Percentiles rank a stretch among this genome's conserved stretches.
phyloP scores from a whole-genome alignment of 1,139 yeast genomes.

The Arxiozyma telluris region DNA sequence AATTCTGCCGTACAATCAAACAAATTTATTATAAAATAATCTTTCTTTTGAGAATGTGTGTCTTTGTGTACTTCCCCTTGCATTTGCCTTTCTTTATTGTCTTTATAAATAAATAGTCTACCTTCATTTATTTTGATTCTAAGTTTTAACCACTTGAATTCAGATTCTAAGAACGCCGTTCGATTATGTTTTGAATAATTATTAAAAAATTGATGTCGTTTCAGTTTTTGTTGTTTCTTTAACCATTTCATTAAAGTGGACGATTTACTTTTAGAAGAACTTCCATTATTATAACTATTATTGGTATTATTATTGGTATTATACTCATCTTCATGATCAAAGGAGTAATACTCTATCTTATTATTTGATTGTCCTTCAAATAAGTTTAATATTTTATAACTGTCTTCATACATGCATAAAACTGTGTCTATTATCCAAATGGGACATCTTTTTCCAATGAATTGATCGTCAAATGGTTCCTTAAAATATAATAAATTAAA shows the following conservation, averaged over 20 bases:
- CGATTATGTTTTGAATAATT: conserved; percentile 4
- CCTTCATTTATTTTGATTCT: conserved; percentile 22
- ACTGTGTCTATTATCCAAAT: conserved; percentile 22
- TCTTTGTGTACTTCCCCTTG: conserved; percentile 16
- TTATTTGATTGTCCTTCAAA: neutral
- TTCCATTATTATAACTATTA: neutral
- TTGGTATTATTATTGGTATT: neutral
- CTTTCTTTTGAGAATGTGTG: conserved; percentile 21
- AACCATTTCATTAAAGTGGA: conserved; percentile 10
- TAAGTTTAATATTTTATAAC: neutral
- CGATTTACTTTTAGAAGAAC: neutral
- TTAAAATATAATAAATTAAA: conserved; percentile 19
- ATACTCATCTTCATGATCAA: neutral
- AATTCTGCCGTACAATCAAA: conserved; percentile 20
- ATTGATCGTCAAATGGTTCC: conserved; percentile 19
- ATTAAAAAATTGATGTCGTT: neutral
- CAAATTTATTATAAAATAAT: conserved; percentile 16
- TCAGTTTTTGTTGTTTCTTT: neutral
- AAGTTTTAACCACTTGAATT: conserved; percentile 17
- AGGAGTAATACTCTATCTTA: neutral
- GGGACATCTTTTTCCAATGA: conserved; percentile 11
- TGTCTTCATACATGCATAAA: conserved; percentile 9
- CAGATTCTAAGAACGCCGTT: conserved; percentile 15
- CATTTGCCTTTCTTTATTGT: conserved; percentile 4
- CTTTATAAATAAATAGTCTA: conserved; percentile 19